Base-by-base conservation (phyloP, 73 alveolate species). In the Paramecium primaurelia region DNA sequence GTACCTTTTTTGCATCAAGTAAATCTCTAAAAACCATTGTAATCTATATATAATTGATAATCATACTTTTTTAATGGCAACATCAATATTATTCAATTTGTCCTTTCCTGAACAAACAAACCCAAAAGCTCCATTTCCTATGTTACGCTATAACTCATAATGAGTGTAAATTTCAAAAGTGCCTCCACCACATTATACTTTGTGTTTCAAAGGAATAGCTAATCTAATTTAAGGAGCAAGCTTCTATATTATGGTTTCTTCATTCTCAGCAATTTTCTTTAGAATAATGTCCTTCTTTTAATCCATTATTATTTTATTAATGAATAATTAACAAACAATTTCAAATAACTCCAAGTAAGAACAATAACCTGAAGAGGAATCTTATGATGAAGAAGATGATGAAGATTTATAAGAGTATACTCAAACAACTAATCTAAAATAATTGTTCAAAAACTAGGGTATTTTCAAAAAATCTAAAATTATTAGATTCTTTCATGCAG, bases 71-170 rank as follows among this genome's bases (percentile, higher is more conserved):
- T 97, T 97, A 22, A 97, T 95, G 36, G 99, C 99, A 71, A 96
- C 95, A 69, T 91, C 92, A 10, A 93, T 95, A 26, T 92, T 93
- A 73, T 96, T 96, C 12, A 73, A 45, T 69, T 92, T 94, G 92
- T 97, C 98, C n/a, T 92, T 93, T 16, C 96, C 99, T 54, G 96
- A 92, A 83, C 97, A 96, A 58, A 96, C 99, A 20, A 95, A 96
- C 9, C 99, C 99, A 64, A 92, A 95, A 6, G 99, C 97, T 20
- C 98, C 98, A 20, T 86, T 92, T 25, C 98, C 98, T 26, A 95
- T 77, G 86, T 90, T 59, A 86, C 96, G 94, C 51, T 94, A 77
- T 73, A 93, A 85, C 64, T 96, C 98, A 80, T 93, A 96, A 59
- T 94, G 95, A 32, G 92, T 88, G 68, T 96, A 96, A 16, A 96